Conservation (phyloP, 176 grass and related monocot species). For the Themeda triandra region DNA sequence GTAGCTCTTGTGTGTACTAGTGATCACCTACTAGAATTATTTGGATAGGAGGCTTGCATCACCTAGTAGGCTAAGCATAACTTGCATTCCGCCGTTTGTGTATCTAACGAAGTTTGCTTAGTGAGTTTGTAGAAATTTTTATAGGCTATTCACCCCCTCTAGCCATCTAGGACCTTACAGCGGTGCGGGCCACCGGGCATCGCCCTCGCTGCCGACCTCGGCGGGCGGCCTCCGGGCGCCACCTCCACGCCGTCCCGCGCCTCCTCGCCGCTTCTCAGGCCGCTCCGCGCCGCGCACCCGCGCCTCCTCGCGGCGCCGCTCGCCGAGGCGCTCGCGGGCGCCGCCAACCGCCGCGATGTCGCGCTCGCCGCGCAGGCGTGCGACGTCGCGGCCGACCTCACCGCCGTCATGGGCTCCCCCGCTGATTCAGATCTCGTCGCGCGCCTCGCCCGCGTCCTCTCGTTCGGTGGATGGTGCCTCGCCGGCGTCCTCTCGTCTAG, state of each 20-base stretch:
- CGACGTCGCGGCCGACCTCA: conserved; percentile 61
- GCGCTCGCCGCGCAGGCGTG: conserved; percentile 49
- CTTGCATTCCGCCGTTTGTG: too few species aligned
- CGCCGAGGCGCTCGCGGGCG: conserved; percentile 42
- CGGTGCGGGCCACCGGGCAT: conserved; percentile 62
- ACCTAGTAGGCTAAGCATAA: too few species aligned
- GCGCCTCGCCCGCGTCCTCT: conserved; percentile 56
- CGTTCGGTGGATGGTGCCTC: too few species aligned
- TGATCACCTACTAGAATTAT: too few species aligned
- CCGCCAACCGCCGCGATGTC: conserved; percentile 44
- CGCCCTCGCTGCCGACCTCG: conserved; percentile 52
- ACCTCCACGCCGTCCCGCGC: conserved; percentile 53
- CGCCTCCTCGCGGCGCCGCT: conserved; percentile 67
- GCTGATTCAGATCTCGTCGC: conserved; percentile 65
- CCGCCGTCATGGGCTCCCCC: conserved; percentile 34
- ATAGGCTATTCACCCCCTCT: too few species aligned
- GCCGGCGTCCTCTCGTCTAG: too few species aligned
- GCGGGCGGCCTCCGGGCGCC: conserved; percentile 31
- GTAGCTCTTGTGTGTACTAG: too few species aligned
- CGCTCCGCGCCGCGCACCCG: conserved; percentile 49
- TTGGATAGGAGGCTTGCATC: too few species aligned
- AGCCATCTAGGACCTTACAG: too few species aligned
- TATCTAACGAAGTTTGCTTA: too few species aligned
- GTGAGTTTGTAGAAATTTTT: too few species aligned
- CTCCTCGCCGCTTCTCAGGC: conserved; percentile 40